Conservation (phyloP, 495 filamentous ascomycete species). For the Wilcoxina mikolae region DNA sequence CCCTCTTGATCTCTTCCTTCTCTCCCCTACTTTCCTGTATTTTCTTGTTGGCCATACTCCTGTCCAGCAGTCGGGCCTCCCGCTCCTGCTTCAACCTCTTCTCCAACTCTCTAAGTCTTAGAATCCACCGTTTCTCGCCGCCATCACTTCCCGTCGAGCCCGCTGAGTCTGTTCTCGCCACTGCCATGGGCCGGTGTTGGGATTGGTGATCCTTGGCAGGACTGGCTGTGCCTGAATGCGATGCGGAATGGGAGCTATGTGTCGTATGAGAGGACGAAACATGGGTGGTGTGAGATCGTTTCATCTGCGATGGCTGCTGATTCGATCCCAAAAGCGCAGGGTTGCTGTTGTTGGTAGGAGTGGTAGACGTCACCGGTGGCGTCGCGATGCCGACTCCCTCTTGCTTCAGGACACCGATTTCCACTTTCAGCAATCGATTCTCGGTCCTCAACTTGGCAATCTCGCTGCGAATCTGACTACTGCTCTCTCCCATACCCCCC, state of each 20-base stretch:
- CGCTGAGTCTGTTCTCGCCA: constrained; percentile 1
- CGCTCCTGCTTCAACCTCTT: constrained; percentile 75
- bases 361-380: too few species aligned
- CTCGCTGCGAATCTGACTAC: constrained; percentile 38
- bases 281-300: too few species aligned
- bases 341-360: too few species aligned
- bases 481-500: constrained; percentile 34
- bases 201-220: too few species aligned
- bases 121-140: constrained; percentile 62
- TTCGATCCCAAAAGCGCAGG: too few species aligned
- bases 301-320: too few species aligned
- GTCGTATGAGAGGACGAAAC: too few species aligned
- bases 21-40: constrained; percentile 69
- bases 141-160: constrained; percentile 21
- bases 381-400: neutral
- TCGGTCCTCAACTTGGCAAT: constrained; percentile 59
- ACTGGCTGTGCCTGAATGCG: too few species aligned
- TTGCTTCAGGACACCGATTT: constrained; percentile 38
- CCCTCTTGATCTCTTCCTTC: constrained; percentile 54
- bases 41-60: constrained; percentile 64
- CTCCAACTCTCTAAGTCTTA: constrained; percentile 74
- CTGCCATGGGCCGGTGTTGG: neutral
- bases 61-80: constrained; percentile 72
- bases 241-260: too few species aligned
- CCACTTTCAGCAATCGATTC: constrained; percentile 68